Evolutionary conservation across 2,329 filamentous ascomycete genomes (phyloP).

Genomic region (Colletotrichum sp.): DNA sequence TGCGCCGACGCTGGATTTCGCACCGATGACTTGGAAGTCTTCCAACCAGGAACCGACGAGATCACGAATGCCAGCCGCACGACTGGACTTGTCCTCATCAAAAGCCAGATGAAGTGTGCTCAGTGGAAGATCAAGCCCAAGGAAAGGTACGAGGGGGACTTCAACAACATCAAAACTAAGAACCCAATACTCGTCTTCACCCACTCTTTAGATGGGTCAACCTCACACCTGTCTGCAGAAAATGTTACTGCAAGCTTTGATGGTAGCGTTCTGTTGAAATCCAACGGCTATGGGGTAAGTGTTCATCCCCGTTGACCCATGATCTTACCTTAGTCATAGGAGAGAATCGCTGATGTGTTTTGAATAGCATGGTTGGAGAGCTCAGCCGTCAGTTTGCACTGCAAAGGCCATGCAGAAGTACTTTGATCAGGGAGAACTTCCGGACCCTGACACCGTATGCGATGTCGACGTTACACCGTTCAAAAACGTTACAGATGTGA

Average conservation of each 20-base stretch:
- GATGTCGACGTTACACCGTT: neutral
- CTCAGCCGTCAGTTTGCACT: neutral
- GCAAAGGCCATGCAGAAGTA: neutral
- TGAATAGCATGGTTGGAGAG: neutral
- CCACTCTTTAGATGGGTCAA: neutral
- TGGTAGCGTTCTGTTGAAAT: neutral
- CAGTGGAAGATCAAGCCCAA: neutral
- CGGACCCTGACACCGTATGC: neutral
- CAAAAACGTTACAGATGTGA: neutral
- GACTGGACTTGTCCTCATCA: accelerated
- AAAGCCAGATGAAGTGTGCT: neutral
- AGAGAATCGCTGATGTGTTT: neutral
- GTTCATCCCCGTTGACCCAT: neutral
- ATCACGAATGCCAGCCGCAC: neutral
- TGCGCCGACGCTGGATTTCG: neutral
- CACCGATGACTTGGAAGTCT: neutral
- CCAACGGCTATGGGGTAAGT: neutral
- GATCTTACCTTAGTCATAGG: neutral
- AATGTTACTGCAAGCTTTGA: neutral
- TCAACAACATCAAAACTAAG: neutral
- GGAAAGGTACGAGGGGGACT: neutral
- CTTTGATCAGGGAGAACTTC: neutral
- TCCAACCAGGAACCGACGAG: neutral
- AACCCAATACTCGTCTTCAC: neutral
- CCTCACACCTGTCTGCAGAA: neutral